Conservation (phyloP, 1,284 basidiomycete species). For the Abortiporus biennis region DNA sequence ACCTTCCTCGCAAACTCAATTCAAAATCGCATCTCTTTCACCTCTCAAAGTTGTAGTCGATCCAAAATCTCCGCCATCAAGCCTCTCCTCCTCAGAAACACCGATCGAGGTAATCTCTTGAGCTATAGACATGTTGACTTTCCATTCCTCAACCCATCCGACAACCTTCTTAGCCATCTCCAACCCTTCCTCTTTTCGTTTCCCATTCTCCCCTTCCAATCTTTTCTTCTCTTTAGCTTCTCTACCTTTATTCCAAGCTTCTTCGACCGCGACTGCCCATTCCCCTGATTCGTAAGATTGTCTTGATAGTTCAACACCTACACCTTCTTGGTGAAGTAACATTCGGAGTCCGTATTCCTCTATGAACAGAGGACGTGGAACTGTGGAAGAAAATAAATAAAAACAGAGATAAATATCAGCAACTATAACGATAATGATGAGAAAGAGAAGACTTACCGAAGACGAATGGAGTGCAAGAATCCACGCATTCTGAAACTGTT, state of each 20-base stretch:
- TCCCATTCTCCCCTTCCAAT: constrained; percentile 31
- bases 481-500: constrained; percentile 67
- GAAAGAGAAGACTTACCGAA: constrained; percentile 40
- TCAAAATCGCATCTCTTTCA: too few species aligned
- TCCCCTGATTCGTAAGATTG: constrained; percentile 62
- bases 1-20: too few species aligned
- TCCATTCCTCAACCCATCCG: constrained; percentile 41
- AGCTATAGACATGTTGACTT: too few species aligned
- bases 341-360: constrained; percentile 72
- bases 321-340: constrained; percentile 52
- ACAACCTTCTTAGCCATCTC: constrained; percentile 45
- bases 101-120: too few species aligned
- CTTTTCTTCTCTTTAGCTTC: constrained; percentile 37
- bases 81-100: too few species aligned
- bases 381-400: constrained; percentile 26
- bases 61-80: too few species aligned
- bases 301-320: constrained; percentile 59
- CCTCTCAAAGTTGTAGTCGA: too few species aligned
- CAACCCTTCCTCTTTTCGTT: constrained; percentile 36
- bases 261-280: constrained; percentile 53
- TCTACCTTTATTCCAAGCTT: constrained; percentile 46
- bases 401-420: constrained; percentile 1
- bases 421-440: not conserved
- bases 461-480: constrained; percentile 66
- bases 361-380: constrained; percentile 71